These are phyloP conservation scores for Samsoniella hepiali DNA, from an alignment of 2,329 filamentous ascomycete species.

Conservation along the genomic window DNA sequence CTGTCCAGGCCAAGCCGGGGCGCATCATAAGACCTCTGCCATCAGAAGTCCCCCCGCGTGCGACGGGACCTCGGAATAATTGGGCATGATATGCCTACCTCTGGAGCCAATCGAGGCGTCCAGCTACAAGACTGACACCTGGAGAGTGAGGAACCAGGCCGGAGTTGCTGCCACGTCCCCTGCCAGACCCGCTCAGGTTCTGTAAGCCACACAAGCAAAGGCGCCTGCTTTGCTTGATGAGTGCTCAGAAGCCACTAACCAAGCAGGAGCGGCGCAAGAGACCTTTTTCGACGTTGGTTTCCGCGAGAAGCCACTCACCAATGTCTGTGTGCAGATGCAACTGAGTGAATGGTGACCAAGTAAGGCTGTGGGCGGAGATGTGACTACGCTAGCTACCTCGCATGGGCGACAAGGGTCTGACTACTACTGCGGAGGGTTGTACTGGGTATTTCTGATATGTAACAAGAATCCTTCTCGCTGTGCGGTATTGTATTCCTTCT, in stretches of 20 bases:
- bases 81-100: neutral
- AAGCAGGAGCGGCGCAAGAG: neutral
- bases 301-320: neutral
- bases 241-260: neutral
- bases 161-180: neutral
- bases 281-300: neutral
- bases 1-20: neutral
- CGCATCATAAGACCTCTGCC: neutral
- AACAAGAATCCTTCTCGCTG: neutral
- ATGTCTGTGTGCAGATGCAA: neutral
- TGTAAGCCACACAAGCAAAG: neutral
- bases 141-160: neutral
- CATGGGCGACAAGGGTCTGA: neutral
- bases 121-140: neutral
- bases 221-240: neutral
- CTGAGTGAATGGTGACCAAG: neutral
- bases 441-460: neutral
- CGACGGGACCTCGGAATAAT: neutral
- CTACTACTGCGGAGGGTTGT: neutral
- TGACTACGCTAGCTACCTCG: neutral
- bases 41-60: neutral
- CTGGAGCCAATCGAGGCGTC: neutral
- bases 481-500: neutral
- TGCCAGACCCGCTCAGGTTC: neutral
- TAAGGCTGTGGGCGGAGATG: conserved; percentile 11